Evolutionary conservation across 345 rosid genomes (phyloP).

Genomic region (Clarkia xantiana): DNA sequence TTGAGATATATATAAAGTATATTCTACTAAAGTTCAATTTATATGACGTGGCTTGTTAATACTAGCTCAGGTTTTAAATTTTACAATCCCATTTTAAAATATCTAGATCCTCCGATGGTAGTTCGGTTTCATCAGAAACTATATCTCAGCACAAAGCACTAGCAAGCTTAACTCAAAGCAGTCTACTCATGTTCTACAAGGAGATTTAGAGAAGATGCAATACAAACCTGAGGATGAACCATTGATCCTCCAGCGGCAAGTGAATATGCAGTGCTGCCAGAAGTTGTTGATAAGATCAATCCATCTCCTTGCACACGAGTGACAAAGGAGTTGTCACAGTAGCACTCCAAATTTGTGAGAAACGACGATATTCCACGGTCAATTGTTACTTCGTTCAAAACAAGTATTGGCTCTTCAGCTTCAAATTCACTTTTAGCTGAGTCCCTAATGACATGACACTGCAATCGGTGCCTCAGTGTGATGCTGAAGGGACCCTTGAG

Average conservation of each 20-base stretch:
- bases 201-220: not conserved
- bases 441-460: slow-evolving; percentile 70
- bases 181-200: not conserved
- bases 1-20: no score
- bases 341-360: slow-evolving; percentile 97
- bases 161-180: no score
- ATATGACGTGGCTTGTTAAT: no score
- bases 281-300: slow-evolving; percentile 80
- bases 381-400: slow-evolving; percentile 92
- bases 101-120: no score
- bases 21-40: no score
- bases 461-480: slow-evolving; percentile 79
- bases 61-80: no score
- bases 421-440: slow-evolving; percentile 61
- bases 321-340: slow-evolving; percentile 83
- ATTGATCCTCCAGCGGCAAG: slow-evolving; percentile 99
- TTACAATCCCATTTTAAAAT: no score
- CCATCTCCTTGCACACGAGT: slow-evolving; percentile 99
- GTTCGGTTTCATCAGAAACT: no score
- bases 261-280: slow-evolving; percentile 99
- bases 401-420: slow-evolving; percentile 67
- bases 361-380: slow-evolving; percentile 92
- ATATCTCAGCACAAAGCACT: no score
- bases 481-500: slow-evolving; percentile 84
- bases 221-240: slow-evolving; percentile 92